Conservation (phyloP, 179 eudicot species). For the Beta corolliflora region DNA sequence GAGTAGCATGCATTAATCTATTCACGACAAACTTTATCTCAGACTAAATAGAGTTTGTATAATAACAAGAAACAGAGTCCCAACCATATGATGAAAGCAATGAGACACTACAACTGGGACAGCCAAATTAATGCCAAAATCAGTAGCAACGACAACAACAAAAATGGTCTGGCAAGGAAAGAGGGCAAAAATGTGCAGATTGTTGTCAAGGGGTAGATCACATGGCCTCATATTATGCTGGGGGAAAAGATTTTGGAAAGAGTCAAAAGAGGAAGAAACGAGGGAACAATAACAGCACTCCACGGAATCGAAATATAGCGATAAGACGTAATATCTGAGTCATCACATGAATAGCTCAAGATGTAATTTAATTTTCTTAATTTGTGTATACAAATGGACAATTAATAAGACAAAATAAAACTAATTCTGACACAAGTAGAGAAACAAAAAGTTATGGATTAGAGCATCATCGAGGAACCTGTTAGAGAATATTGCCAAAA, state of each 20-base stretch:
- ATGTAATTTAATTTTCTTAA: neutral
- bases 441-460: neutral
- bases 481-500: neutral
- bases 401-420: neutral
- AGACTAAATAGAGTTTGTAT: neutral
- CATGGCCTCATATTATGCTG: neutral
- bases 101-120: neutral
- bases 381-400: neutral
- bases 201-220: neutral
- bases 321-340: neutral
- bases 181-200: neutral
- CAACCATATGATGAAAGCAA: slow-evolving; percentile 1
- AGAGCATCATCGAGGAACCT: neutral
- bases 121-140: neutral
- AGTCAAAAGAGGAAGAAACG: neutral
- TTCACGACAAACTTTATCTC: neutral
- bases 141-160: neutral
- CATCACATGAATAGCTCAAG: neutral
- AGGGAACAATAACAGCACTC: neutral
- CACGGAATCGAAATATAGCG: neutral
- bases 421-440: neutral
- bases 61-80: neutral
- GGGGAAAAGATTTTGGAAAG: neutral
- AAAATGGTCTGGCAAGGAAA: too few relatives aligned
- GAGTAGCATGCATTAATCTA: neutral